Evolutionary conservation across 805 yeast species (phyloP).

Genomic region (Candida hungchunana): DNA sequence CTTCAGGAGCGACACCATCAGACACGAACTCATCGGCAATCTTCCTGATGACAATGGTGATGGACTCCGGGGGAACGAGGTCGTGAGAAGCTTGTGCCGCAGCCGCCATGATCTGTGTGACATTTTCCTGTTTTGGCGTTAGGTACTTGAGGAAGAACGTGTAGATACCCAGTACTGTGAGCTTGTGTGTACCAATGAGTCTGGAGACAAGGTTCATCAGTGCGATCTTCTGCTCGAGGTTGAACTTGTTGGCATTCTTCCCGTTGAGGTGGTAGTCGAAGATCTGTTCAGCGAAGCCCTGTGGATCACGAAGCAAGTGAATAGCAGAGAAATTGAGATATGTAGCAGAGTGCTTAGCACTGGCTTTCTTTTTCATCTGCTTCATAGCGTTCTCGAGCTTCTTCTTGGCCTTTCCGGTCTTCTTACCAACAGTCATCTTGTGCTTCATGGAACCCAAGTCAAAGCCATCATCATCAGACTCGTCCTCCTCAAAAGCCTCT

Average conservation of each 20-base stretch:
- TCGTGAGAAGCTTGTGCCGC: slow-evolving; percentile 96
- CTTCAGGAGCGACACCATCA: slow-evolving; percentile 98
- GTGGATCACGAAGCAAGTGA: slow-evolving; percentile 93
- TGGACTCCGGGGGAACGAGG: slow-evolving; percentile 92
- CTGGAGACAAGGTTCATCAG: slow-evolving; percentile 86
- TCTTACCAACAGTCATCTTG: slow-evolving; percentile 78
- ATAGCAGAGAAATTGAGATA: slow-evolving; percentile 91
- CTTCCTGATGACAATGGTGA: slow-evolving; percentile 76
- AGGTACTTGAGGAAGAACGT: slow-evolving; percentile 84
- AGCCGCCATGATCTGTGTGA: slow-evolving; percentile 95
- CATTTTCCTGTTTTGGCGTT: slow-evolving; percentile 92
- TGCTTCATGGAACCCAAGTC: slow-evolving; percentile 76
- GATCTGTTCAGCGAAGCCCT: slow-evolving; percentile 89
- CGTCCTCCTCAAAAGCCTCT: slow-evolving; percentile 70
- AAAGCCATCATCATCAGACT: slow-evolving; percentile 62
- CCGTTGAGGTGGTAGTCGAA: slow-evolving; percentile 69
- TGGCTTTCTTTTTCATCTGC: slow-evolving; percentile 58
- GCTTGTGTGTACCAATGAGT: slow-evolving; percentile 89
- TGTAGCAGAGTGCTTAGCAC: slow-evolving; percentile 52
- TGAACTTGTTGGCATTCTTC: slow-evolving; percentile 64
- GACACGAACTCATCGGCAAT: slow-evolving; percentile 97
- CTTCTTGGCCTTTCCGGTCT: slow-evolving; percentile 72
- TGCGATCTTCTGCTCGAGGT: slow-evolving; percentile 83
- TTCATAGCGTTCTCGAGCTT: slow-evolving; percentile 74
- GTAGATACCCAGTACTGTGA: slow-evolving; percentile 85